These are phyloP conservation scores for Fusarium marasasianum DNA, from an alignment of 2,329 filamentous ascomycete species.

Conservation along the genomic window DNA sequence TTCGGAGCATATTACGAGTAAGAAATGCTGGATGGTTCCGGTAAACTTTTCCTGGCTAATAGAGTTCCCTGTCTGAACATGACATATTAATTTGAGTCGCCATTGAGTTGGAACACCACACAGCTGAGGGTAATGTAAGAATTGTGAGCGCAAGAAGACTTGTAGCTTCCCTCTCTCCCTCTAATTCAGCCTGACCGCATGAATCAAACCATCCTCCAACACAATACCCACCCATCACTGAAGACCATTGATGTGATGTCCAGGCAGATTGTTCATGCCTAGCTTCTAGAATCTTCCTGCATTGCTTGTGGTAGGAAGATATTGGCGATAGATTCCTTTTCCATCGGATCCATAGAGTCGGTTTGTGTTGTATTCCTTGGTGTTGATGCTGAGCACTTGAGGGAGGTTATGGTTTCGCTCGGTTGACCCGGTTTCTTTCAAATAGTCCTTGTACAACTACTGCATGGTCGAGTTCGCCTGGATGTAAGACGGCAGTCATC, in stretches of 20 bases:
- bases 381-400: background rate
- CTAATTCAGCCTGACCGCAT: background rate
- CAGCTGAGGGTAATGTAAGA: background rate
- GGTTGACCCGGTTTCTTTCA: background rate
- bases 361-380: background rate
- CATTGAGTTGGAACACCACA: background rate
- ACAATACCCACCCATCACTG: background rate
- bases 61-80: background rate
- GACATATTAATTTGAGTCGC: background rate
- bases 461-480: background rate
- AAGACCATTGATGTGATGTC: background rate
- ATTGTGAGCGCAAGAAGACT: background rate
- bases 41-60: background rate
- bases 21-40: background rate
- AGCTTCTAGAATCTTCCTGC: background rate
- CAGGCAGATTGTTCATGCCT: background rate
- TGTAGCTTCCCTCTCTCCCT: background rate
- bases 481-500: background rate
- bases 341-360: background rate
- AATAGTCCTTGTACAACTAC: background rate
- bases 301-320: background rate
- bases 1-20: conserved; percentile 8
- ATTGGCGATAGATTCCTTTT: background rate
- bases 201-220: background rate
- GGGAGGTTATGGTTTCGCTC: background rate